phyloP scores from a whole-genome alignment of 2,329 filamentous ascomycete species.

The Ophiostoma piceae region DNA sequence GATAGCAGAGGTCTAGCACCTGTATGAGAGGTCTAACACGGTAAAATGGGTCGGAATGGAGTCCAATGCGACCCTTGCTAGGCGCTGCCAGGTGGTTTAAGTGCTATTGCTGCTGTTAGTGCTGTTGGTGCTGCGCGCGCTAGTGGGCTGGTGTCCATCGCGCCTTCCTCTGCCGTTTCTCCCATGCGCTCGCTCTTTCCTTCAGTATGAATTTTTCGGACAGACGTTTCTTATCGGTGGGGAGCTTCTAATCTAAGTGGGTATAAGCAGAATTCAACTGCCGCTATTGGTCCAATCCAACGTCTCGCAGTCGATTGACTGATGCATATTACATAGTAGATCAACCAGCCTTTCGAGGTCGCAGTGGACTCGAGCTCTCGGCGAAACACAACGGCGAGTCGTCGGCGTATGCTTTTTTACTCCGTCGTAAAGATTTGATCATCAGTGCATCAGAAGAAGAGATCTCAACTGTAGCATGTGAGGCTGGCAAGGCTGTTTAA shows the following conservation, averaged over 20 bases:
- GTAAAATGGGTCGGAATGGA: conserved; percentile 5
- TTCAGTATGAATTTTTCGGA: background rate
- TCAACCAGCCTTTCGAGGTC: background rate
- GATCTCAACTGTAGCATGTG: too few relatives aligned
- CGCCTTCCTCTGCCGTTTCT: conserved; percentile 9
- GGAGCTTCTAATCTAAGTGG: conserved; percentile 8
- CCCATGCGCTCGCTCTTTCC: background rate
- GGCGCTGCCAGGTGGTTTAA: background rate
- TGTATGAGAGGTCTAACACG: background rate
- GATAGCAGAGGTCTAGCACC: background rate
- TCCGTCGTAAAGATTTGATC: background rate
- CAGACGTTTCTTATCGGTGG: conserved; percentile 10
- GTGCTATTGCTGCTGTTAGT: conserved; percentile 2
- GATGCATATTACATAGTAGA: background rate
- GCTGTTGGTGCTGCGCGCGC: background rate
- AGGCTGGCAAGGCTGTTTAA: background rate
- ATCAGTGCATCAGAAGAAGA: background rate
- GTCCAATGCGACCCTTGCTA: background rate
- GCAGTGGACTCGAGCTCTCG: background rate
- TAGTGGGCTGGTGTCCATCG: background rate
- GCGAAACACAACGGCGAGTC: background rate
- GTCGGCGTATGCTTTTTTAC: conserved; percentile 4
- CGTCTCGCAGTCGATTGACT: background rate
- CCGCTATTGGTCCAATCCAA: background rate
- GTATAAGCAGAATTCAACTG: background rate